phyloP scores from a whole-genome alignment of 768 basidiomycete species.

The Auricularia sp. region DNA sequence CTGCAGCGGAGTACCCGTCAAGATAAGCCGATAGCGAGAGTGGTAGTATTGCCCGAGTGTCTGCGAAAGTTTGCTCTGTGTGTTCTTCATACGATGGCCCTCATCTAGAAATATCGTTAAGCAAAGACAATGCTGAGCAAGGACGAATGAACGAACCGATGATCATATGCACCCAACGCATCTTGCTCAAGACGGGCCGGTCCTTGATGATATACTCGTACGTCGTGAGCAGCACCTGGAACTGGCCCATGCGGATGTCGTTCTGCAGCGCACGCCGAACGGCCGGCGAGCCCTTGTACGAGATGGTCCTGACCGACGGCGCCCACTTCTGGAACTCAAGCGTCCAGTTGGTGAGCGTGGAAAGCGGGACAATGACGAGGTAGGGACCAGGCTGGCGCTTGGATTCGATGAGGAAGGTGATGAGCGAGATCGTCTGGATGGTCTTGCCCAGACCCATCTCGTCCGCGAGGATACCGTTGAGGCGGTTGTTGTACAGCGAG shows the following conservation, averaged over 20 bases:
- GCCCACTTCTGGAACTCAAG: constrained; percentile 97
- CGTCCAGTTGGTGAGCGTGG: constrained; percentile 95
- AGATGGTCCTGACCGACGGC: constrained; percentile 62
- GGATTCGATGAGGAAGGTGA: constrained; percentile 84
- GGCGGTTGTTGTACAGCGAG: constrained; percentile 88
- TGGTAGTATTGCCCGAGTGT: constrained; percentile 90
- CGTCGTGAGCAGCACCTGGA: constrained; percentile 88
- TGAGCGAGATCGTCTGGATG: constrained; percentile 89
- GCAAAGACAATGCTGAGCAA: background rate
- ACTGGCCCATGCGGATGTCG: constrained; percentile 68
- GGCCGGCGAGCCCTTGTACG: constrained; percentile 87
- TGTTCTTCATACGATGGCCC: constrained; percentile 98
- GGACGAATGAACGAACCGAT: constrained; percentile 45
- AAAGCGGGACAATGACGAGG: constrained; percentile 89
- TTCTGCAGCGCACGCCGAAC: constrained; percentile 70
- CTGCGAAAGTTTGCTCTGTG: constrained; percentile 75
- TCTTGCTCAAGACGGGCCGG: constrained; percentile 76
- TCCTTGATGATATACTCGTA: constrained; percentile 99
- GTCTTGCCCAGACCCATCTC: constrained; percentile 98
- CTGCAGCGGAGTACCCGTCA: constrained; percentile 92
- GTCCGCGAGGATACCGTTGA: constrained; percentile 91
- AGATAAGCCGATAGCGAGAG: constrained; percentile 84
- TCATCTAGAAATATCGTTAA: constrained; percentile 49
- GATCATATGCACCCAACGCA: constrained; percentile 97
- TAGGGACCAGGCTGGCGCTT: constrained; percentile 91